Evolutionary conservation across 106 monocot genomes (phyloP).

Genomic region (Dendrobium huoshanense): DNA sequence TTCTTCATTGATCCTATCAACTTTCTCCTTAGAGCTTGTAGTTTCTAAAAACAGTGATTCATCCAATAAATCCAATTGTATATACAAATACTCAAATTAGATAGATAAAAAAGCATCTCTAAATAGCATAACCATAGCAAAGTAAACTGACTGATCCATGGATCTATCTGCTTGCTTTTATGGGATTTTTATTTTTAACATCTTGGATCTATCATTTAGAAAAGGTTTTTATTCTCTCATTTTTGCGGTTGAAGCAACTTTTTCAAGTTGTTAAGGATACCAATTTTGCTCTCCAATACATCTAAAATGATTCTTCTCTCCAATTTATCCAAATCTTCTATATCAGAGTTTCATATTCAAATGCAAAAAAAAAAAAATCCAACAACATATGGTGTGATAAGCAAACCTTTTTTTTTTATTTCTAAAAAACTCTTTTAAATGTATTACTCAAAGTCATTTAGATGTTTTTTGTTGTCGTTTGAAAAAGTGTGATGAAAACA

Average conservation of each 20-base stretch:
- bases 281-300: neutral
- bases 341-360: no score
- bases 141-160: neutral
- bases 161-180: no score
- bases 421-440: no score
- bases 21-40: neutral
- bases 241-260: neutral
- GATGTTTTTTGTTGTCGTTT: no score
- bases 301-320: no score
- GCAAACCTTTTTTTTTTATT: no score
- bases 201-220: neutral
- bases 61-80: neutral
- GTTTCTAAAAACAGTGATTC: neutral
- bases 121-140: neutral
- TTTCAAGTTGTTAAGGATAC: neutral
- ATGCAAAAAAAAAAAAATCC: no score
- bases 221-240: neutral
- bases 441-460: no score
- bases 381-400: no score
- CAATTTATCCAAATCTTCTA: no score
- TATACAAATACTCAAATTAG: neutral
- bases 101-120: neutral
- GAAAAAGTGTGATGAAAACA: no score
- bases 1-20: neutral
- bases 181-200: neutral